Base-by-base conservation (phyloP, 805 yeast genomes). In the Blastobotrys chiropterorum region DNA sequence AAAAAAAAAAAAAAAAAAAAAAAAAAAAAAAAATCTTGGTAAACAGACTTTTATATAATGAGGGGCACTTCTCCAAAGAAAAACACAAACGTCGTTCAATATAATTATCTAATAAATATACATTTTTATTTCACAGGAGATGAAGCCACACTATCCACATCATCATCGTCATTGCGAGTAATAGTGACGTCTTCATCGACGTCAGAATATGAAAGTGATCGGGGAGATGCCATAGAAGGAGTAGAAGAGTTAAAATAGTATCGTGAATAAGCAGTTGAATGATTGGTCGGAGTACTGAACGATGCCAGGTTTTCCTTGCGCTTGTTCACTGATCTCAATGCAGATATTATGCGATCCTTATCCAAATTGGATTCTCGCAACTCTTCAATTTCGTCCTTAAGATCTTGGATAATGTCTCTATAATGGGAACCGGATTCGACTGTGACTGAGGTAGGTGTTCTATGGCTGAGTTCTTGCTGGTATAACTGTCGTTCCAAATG, bases 291-390 rank as follows among this genome's bases (percentile, higher is more conserved):
- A 21, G 50, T 26, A 19, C 31, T 45, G 14, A 31, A 22, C 15
- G 49, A 44, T 8, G 59, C 46, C 45, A 60, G 50, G 42, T 53
- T 58, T 44, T 71, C 80, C 34, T 90, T 75, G 34, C 85, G 74
- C 59, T 82, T 76, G 38, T 80, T 75, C 2, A 87, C 79, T 45
- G 85, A 80, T 38, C 83, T 80, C 51, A 89, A 70, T 1, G 92
- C 89, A 54, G 78, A 80, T 53, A 90, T 86, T 56, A 90, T 83
- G 45, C 82, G 81, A 59, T 89, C 95, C 65, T 89, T 90, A 56
- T 85, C 86, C 45, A 77, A 75, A 39, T 86, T 61, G 44, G 78
- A 73, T 47, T 80, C 83, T 59, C 77, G 76, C 57, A 90, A 71
- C 48, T 82, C 88, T 46, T 68, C 59, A 13, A 90, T 79, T 60